These are phyloP conservation scores for Mortierella sp. DNA, from an alignment of 371 early-diverging fungal species.

Conservation along the genomic window DNA sequence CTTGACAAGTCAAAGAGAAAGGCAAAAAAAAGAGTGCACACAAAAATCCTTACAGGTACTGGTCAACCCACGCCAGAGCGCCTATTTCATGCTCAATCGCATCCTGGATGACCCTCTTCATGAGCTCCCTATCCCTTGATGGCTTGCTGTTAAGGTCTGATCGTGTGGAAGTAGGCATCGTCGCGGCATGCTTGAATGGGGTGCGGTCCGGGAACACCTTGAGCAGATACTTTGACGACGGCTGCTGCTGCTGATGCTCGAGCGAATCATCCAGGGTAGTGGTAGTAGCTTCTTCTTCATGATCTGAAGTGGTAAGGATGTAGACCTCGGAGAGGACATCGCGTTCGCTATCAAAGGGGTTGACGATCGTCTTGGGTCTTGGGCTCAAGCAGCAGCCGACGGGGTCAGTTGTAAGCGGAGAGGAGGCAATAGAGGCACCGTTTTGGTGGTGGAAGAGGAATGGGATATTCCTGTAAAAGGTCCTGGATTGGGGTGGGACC, in stretches of 20 bases:
- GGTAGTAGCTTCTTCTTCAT: background rate
- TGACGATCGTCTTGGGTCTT: background rate
- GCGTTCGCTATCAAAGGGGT: slow-evolving; percentile 3
- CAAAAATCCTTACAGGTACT: slow-evolving; percentile 10
- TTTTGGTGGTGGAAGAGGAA: background rate
- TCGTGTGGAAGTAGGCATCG: background rate
- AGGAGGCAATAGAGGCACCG: background rate
- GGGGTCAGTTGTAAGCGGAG: too few species aligned
- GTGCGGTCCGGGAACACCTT: slow-evolving; percentile 18
- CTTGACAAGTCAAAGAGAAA: background rate
- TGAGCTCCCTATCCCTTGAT: background rate
- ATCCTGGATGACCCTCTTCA: slow-evolving; percentile 19
- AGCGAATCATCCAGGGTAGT: background rate
- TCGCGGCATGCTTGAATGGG: slow-evolving; percentile 25
- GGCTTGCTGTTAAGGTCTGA: background rate
- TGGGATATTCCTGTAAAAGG: slow-evolving; percentile 15
- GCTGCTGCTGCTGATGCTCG: background rate
- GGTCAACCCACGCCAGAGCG: slow-evolving; percentile 27
- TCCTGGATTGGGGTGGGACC: background rate
- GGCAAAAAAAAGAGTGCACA: background rate
- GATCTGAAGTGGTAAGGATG: slow-evolving; percentile 15
- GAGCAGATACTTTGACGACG: slow-evolving; percentile 18
- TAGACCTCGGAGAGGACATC: slow-evolving; percentile 11
- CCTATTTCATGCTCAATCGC: slow-evolving; percentile 46
- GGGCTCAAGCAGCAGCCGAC: background rate